Percentiles rank a stretch among this genome's conserved stretches.
phyloP scores from a whole-genome alignment of 192 early-diverging fungal genomes.

The Physocladia obscura region DNA sequence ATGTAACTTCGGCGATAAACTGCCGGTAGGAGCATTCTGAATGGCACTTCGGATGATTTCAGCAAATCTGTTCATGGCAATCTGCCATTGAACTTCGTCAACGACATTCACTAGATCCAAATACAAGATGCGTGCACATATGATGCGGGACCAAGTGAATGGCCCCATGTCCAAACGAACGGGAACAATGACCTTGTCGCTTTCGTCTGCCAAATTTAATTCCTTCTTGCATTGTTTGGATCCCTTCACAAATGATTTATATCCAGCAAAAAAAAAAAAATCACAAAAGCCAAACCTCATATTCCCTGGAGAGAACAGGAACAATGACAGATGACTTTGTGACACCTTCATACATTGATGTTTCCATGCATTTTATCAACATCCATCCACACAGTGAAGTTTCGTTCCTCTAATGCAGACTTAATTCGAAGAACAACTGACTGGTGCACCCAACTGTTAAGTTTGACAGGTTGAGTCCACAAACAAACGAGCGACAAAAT shows the following conservation, averaged over 20 bases:
- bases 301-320: not conserved
- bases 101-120: not conserved
- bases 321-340: not conserved
- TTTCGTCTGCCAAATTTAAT: slow-evolving; percentile 18
- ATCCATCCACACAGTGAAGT: slow-evolving; percentile 2
- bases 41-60: not conserved
- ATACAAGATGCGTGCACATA: not conserved
- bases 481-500: too few species aligned
- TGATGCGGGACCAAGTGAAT: not conserved
- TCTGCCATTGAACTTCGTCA: not conserved
- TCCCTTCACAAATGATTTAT: not conserved
- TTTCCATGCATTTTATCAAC: slow-evolving; percentile 1
- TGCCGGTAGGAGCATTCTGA: not conserved
- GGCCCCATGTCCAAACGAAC: slow-evolving; percentile 25
- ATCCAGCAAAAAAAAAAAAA: too few species aligned
- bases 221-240: slow-evolving; percentile 20
- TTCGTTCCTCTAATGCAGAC: not conserved
- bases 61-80: not conserved
- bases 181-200: slow-evolving; percentile 9
- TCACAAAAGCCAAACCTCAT: not conserved
- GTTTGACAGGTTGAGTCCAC: too few species aligned
- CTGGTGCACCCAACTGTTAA: not conserved
- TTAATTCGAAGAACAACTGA: not conserved
- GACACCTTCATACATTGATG: not conserved
- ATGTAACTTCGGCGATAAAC: too few species aligned